These are phyloP conservation scores for Escovopsis sp. DNA, from an alignment of 2,329 filamentous ascomycete genomes.

Conservation along the genomic window DNA sequence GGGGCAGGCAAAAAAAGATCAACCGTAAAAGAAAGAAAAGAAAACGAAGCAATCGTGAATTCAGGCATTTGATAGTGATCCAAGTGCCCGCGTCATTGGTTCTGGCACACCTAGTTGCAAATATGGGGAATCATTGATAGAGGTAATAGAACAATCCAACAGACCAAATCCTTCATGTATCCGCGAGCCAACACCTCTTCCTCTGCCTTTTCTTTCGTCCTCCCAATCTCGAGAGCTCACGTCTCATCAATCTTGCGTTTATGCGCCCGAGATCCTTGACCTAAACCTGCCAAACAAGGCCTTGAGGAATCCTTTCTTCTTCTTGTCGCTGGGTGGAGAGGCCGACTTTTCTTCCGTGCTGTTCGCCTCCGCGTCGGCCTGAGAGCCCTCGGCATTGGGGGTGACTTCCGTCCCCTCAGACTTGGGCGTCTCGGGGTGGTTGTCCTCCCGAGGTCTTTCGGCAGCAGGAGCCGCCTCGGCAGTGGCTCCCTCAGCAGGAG, in stretches of 20 bases:
- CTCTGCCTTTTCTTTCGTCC: no score
- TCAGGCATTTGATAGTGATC: conserved; percentile 21
- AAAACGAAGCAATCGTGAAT: conserved; percentile 15
- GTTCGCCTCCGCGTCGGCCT: conserved; percentile 6
- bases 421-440: conserved; percentile 7
- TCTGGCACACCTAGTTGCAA: conserved; percentile 16
- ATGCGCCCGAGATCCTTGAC: conserved; percentile 26
- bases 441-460: conserved; percentile 6
- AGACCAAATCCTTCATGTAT: conserved; percentile 17
- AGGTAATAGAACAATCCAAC: conserved; percentile 20
- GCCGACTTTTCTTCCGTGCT: neutral
- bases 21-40: neutral
- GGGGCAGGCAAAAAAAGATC: no score
- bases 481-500: no score
- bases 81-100: conserved; percentile 16
- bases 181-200: conserved; percentile 3
- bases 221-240: conserved; percentile 1
- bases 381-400: conserved; percentile 6
- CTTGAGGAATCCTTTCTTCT: conserved; percentile 52
- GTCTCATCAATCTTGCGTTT: conserved; percentile 4
- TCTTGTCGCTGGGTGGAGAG: conserved; percentile 12
- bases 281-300: conserved; percentile 45
- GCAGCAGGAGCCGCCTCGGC: conserved; percentile 4
- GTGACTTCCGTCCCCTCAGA: conserved; percentile 8
- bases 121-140: conserved; percentile 27